Conservation (phyloP, 2,329 filamentous ascomycete genomes). For the Aspergillus aculeatus region DNA sequence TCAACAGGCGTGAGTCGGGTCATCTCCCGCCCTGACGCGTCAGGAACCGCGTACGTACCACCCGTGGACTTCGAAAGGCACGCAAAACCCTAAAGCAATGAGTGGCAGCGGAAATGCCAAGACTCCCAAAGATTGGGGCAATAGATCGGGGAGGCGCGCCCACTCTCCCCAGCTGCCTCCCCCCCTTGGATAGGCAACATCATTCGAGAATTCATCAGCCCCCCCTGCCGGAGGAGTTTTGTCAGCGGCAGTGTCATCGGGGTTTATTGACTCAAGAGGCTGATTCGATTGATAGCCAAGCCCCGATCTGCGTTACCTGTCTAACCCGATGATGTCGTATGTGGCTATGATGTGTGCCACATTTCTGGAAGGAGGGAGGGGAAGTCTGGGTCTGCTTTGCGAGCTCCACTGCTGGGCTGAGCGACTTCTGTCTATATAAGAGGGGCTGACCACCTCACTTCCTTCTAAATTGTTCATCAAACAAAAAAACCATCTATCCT, state of each 20-base stretch:
- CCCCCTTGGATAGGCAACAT: constrained; percentile 1
- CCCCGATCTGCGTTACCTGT: background rate
- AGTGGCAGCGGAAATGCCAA: background rate
- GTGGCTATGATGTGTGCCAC: background rate
- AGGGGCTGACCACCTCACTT: background rate
- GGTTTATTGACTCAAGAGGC: background rate
- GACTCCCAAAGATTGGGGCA: background rate
- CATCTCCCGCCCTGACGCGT: background rate
- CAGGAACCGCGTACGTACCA: constrained; percentile 1
- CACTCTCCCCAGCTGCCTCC: background rate
- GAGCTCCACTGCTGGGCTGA: background rate
- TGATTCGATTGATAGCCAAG: background rate
- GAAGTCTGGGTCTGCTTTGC: background rate
- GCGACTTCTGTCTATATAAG: constrained; percentile 3
- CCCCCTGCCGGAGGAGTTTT: background rate
- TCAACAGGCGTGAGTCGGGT: background rate
- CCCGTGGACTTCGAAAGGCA: background rate
- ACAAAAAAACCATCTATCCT: background rate
- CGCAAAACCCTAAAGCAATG: background rate
- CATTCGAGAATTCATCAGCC: background rate
- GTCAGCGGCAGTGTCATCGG: background rate
- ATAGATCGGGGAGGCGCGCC: background rate
- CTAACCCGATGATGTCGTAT: background rate
- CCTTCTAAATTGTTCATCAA: background rate
- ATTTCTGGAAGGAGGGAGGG: background rate